Percentiles rank a stretch among this genome's conserved stretches.
Conservation (phyloP, 1,284 basidiomycete genomes). For the Stereum hirsutum region DNA sequence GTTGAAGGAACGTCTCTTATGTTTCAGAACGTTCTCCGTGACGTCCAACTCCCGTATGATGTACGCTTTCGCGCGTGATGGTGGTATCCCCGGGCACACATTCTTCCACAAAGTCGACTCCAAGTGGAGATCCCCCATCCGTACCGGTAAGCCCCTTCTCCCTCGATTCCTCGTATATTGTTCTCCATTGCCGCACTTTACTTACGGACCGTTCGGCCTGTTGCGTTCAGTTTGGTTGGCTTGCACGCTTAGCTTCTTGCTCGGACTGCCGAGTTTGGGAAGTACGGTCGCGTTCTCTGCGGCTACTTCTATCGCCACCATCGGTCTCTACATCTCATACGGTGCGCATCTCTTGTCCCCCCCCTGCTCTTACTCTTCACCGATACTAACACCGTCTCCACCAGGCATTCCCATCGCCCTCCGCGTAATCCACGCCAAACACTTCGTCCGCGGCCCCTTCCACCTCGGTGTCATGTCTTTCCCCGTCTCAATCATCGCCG, state of each 20-base stretch:
- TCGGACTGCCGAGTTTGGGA: slow-evolving; percentile 64
- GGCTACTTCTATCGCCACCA: slow-evolving; percentile 69
- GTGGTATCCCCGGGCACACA: slow-evolving; percentile 55
- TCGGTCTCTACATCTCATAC: slow-evolving; percentile 70
- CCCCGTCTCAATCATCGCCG: slow-evolving; percentile 42
- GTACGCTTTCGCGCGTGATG: slow-evolving; percentile 67
- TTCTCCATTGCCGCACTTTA: too few relatives aligned
- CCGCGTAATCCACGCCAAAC: slow-evolving; percentile 46
- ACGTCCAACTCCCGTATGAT: slow-evolving; percentile 76
- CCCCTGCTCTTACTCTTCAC: not conserved
- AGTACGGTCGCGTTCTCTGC: slow-evolving; percentile 65
- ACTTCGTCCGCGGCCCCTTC: slow-evolving; percentile 65
- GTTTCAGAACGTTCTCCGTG: slow-evolving; percentile 53
- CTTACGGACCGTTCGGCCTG: too few relatives aligned
- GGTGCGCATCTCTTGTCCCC: slow-evolving; percentile 23
- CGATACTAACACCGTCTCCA: not conserved
- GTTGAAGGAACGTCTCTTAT: too few relatives aligned
- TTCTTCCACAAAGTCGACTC: slow-evolving; percentile 60
- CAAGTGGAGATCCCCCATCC: slow-evolving; percentile 51
- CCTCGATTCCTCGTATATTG: not conserved
- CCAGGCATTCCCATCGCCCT: slow-evolving; percentile 59
- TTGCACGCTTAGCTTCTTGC: slow-evolving; percentile 65
- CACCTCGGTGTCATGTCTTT: slow-evolving; percentile 55
- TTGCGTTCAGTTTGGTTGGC: slow-evolving; percentile 57
- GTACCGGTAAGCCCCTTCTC: slow-evolving; percentile 39